Evolutionary conservation across 352 stramenopile species (phyloP).

Genomic region (Globisporangium parvum): DNA sequence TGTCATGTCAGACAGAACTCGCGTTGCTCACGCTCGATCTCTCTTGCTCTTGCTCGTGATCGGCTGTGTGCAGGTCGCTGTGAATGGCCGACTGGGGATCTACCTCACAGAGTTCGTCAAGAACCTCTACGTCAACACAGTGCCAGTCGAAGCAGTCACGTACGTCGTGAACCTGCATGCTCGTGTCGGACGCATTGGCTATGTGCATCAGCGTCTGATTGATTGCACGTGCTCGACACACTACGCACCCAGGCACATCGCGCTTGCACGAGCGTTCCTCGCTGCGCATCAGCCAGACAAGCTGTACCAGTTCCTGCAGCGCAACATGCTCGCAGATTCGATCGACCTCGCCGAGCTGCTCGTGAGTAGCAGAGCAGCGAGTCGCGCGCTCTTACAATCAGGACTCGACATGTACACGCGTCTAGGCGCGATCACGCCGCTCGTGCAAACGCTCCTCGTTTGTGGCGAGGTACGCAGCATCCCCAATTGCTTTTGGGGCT

Average conservation of each 20-base stretch:
- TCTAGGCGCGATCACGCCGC: slow-evolving; percentile 30
- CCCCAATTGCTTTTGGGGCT: no score
- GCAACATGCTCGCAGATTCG: slow-evolving; percentile 51
- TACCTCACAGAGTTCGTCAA: slow-evolving; percentile 68
- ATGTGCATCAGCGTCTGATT: not conserved
- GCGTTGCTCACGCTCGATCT: not conserved
- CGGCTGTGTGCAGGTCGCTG: slow-evolving; percentile 27
- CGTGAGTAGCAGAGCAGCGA: slow-evolving; percentile 18
- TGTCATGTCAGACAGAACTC: not conserved
- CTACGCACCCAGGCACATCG: slow-evolving; percentile 32
- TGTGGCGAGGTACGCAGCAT: slow-evolving; percentile 29
- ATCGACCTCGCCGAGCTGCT: slow-evolving; percentile 50
- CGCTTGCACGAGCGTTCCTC: slow-evolving; percentile 49
- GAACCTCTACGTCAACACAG: slow-evolving; percentile 35
- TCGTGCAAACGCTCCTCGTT: slow-evolving; percentile 47
- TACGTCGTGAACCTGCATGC: slow-evolving; percentile 24
- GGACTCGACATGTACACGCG: slow-evolving; percentile 67
- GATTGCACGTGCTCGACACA: not conserved
- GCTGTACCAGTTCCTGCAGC: slow-evolving; percentile 64
- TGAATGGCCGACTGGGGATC: slow-evolving; percentile 29
- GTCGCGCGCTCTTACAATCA: slow-evolving; percentile 40
- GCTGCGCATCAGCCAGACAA: slow-evolving; percentile 31
- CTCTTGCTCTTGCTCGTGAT: not conserved
- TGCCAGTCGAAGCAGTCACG: slow-evolving; percentile 60
- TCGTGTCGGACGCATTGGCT: not conserved